Base-by-base conservation (phyloP, 2,329 filamentous ascomycete genomes). In the Canariomyces notabilis region DNA sequence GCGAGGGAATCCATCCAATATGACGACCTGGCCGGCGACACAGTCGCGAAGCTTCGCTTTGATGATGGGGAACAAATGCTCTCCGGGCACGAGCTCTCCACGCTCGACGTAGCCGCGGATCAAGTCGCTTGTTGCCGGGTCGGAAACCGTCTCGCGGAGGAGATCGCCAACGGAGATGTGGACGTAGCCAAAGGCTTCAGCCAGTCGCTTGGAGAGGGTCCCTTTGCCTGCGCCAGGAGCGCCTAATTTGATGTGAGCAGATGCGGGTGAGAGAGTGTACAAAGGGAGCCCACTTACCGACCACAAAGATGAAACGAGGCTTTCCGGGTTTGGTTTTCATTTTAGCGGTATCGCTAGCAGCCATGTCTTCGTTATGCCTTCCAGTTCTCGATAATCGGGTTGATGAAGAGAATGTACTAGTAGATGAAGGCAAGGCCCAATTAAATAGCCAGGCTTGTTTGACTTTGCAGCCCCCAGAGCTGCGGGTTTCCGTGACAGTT, bases 1-100 rank as follows among this genome's bases (percentile, higher is more conserved):
- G 1, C 50, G 37, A 7, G 50, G 50, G n/a, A 52, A 52, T 2
- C 50, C 50, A 29, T 52, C 50, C 37, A 52, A 4, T 9, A 50
- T 8, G 6, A 44, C 38, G 3, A 37, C 26, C 4, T 31, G 23
- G 3, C 14, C 48, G 9, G 39, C 5, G 3, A 9, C 9, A 16
- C 21, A 12, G 12, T 36, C n/a, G 5, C 14, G n/a, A 23, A 47
- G 26, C 11, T 14, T 21, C 12, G 32, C 15, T 3, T 8, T 14
- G 9, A 50, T 16, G 6, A 41, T 6, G 2, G 40, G 37, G 9
- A 48, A 38, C 2, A 51, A 29, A 4, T 16, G 12, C 1, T 38
- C n/a, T 5, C 12, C 7, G 11, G 44, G 44, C 6, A 51, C 23
- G 1, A 45, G 33, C 18, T 37, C 19, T n/a, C 37, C 33, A 5